Evolutionary conservation across 768 basidiomycete species (phyloP).

Genomic region (Coprinopsis strossmayeri): DNA sequence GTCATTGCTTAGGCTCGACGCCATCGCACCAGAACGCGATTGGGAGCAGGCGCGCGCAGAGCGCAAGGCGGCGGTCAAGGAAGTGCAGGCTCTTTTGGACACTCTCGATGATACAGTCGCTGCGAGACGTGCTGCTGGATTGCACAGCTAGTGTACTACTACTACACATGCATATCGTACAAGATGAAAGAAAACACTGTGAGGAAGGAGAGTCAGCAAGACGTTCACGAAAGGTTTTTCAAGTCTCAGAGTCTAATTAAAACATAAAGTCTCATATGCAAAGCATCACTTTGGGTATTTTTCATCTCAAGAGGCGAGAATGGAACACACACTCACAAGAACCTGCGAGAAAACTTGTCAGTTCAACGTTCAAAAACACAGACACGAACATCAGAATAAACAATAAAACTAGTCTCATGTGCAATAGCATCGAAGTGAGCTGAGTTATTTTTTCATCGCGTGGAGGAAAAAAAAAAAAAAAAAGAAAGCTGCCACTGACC

Average conservation of each 20-base stretch:
- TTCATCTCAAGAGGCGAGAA: neutral
- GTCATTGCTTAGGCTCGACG: constrained; percentile 81
- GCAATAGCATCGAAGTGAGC: constrained; percentile 8
- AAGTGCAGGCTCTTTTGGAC: constrained; percentile 80
- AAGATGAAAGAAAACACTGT: neutral
- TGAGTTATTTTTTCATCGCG: constrained; percentile 3
- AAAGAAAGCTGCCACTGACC: too few species aligned
- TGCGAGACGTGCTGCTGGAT: constrained; percentile 6
- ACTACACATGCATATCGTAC: too few species aligned
- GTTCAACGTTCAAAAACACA: neutral
- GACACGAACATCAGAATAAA: neutral
- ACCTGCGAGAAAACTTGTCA: neutral
- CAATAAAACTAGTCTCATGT: neutral
- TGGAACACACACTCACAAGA: neutral
- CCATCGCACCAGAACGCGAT: constrained; percentile 61
- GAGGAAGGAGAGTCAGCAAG: neutral
- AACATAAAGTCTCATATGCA: constrained; percentile 1
- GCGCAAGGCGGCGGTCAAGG: constrained; percentile 81
- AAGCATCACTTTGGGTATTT: neutral
- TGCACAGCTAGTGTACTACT: too few species aligned
- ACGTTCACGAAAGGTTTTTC: neutral
- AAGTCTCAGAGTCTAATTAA: constrained; percentile 4
- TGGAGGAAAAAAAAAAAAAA: neutral
- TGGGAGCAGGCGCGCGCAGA: constrained; percentile 77
- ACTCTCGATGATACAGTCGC: constrained; percentile 69